Base-by-base conservation (phyloP, 257 asterid species). In the Henckelia pumila region DNA sequence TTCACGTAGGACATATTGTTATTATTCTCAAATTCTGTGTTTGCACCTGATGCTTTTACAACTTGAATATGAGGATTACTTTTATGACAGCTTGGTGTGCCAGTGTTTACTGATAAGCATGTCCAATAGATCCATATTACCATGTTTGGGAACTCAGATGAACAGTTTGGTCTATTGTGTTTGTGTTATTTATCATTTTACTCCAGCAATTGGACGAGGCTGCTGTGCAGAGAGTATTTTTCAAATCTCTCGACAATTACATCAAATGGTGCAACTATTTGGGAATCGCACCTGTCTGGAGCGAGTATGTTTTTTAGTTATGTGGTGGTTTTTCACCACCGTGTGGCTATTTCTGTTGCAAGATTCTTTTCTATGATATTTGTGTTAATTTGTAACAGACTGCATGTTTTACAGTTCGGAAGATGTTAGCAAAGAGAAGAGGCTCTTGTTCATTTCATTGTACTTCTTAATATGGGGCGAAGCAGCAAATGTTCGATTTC, bases 391-490 rank as follows among this genome's bases (percentile, higher is more conserved):
- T 65, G 57, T 63, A 55, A 58, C 40, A 10, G 13, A 55, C 63
- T 52, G 53, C 61, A 64, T 66, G 37, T 63, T 69, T 59, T 76
- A 88, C 92, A 94, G 99, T 78, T 70, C 85, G 84, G 97, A 86
- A 69, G 87, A 76, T 73, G 81, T 85, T 59, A 91, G 85, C 89
- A 91, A 91, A 81, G 99, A 94, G 88, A 88, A 85, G 89, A 94
- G 83, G 86, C 70, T 94, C 88, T 60, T 94, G 67, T 82, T 86
- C 67, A 70, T 88, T 79, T 88, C 96, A 0, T 69, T 94, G 81
- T 94, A 86, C 77, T 94, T 84, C 82, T 77, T 94, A 66, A 91
- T 94, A 64, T 94, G 99, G 99, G 99, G 99, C 64, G 99, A 94
- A 88, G 96, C 96, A 55, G 83, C 97, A 52, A 94, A 94, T 79